These are phyloP conservation scores for Sporothrix sp. DNA, from an alignment of 2,329 filamentous ascomycete genomes.

Conservation along the genomic window DNA sequence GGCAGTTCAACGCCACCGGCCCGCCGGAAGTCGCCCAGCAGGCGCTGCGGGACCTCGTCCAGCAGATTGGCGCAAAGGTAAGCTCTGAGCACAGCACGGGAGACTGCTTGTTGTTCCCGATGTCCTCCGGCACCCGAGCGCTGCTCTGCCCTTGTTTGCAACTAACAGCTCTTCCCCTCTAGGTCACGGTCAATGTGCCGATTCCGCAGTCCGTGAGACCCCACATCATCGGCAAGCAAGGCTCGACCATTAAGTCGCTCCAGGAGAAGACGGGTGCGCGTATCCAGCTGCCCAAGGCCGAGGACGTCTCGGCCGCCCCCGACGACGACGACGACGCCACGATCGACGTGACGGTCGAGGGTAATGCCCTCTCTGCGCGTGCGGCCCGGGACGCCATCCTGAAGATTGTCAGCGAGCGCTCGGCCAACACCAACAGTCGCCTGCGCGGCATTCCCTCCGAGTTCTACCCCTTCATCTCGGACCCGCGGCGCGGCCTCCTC, in stretches of 20 bases:
- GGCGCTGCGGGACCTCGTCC: slow-evolving; percentile 79
- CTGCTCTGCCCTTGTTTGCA: too few species aligned
- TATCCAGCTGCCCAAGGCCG: slow-evolving; percentile 78
- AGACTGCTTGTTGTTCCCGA: too few species aligned
- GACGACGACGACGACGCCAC: slow-evolving; percentile 73
- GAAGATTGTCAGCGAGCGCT: slow-evolving; percentile 78
- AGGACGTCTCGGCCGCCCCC: slow-evolving; percentile 48
- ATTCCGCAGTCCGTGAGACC: slow-evolving; percentile 77
- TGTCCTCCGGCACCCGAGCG: too few species aligned
- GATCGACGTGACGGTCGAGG: slow-evolving; percentile 81
- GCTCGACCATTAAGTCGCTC: slow-evolving; percentile 80
- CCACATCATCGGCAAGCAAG: slow-evolving; percentile 87
- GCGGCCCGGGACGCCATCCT: slow-evolving; percentile 76
- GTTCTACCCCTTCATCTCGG: slow-evolving; percentile 91
- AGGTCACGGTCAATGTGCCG: slow-evolving; percentile 55
- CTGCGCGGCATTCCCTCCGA: slow-evolving; percentile 79
- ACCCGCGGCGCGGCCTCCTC: slow-evolving; percentile 59
- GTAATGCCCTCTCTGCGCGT: slow-evolving; percentile 79
- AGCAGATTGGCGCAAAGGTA: slow-evolving; percentile 79
- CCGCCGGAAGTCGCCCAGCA: slow-evolving; percentile 75
- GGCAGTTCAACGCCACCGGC: slow-evolving; percentile 78
- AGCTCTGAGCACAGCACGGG: not conserved
- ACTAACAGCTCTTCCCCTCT: slow-evolving; percentile 24
- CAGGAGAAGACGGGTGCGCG: slow-evolving; percentile 82
- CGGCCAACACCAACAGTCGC: slow-evolving; percentile 70